Percentiles rank a stretch among this genome's conserved stretches.
Conservation (phyloP, 345 rosid species). For the Syzygium aromaticum region DNA sequence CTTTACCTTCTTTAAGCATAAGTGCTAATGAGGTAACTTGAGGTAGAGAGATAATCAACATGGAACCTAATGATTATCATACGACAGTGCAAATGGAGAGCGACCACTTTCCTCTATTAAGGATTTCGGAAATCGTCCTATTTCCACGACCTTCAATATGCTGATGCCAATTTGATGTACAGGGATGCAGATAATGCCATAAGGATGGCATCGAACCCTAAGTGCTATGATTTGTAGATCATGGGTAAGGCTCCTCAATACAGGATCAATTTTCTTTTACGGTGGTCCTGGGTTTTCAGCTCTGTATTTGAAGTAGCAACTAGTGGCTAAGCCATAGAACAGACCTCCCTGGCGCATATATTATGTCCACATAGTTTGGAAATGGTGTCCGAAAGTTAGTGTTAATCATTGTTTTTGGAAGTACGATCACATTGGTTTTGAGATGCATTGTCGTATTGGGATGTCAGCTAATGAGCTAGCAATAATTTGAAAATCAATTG, state of each 20-base stretch:
- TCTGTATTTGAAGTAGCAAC: background rate
- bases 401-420: too few species aligned
- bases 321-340: background rate
- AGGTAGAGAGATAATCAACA: background rate
- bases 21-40: background rate
- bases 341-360: background rate
- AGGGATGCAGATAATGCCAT: background rate
- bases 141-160: conserved; percentile 2
- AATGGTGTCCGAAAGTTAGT: too few species aligned
- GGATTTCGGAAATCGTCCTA: background rate
- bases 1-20: background rate
- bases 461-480: too few species aligned
- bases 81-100: background rate
- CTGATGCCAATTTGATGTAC: background rate
- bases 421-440: too few species aligned
- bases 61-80: background rate
- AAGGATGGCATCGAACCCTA: background rate
- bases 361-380: background rate
- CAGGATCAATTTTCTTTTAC: background rate
- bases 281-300: background rate
- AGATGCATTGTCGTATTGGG: too few species aligned
- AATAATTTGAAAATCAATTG: too few species aligned
- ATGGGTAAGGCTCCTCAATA: background rate
- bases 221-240: background rate
- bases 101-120: too few species aligned